phyloP scores from a whole-genome alignment of 306 rosid genomes.

The Potentilla sterilis region DNA sequence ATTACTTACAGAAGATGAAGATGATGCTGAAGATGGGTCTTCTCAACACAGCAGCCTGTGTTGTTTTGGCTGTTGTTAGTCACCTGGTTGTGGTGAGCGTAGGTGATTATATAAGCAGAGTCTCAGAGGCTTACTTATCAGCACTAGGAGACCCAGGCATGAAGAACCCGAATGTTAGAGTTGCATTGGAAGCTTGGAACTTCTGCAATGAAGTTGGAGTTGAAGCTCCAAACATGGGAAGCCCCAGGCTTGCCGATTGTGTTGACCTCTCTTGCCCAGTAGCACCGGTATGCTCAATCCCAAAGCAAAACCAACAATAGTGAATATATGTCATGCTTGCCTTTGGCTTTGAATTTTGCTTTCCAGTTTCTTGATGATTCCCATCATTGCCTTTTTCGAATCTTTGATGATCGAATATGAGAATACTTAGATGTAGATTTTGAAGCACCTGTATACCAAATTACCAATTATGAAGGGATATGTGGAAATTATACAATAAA shows the following conservation, averaged over 20 bases:
- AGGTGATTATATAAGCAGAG: slow-evolving; percentile 11
- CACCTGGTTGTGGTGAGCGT: slow-evolving; percentile 16
- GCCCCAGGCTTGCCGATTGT: slow-evolving; percentile 65
- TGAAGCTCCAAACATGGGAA: slow-evolving; percentile 58
- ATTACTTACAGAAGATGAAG: not conserved
- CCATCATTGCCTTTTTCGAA: not conserved
- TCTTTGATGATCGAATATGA: not conserved
- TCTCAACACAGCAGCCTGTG: slow-evolving; percentile 6
- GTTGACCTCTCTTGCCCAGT: slow-evolving; percentile 38
- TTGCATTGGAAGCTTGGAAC: slow-evolving; percentile 61
- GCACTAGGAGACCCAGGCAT: slow-evolving; percentile 59
- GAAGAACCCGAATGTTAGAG: slow-evolving; percentile 46
- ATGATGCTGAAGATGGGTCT: slow-evolving; percentile 18
- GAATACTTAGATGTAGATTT: not conserved
- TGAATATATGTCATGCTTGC: not conserved
- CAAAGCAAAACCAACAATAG: not conserved
- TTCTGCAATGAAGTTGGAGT: slow-evolving; percentile 60
- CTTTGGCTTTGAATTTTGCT: not conserved
- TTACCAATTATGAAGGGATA: not conserved
- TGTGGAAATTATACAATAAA: not conserved
- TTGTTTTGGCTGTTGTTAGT: slow-evolving; percentile 14
- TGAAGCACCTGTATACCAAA: not conserved
- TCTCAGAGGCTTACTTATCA: slow-evolving; percentile 30
- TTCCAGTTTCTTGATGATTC: not conserved
- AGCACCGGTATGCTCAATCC: slow-evolving; percentile 13